Conservation (phyloP, 2,329 filamentous ascomycete species). For the Fusarium falciforme region DNA sequence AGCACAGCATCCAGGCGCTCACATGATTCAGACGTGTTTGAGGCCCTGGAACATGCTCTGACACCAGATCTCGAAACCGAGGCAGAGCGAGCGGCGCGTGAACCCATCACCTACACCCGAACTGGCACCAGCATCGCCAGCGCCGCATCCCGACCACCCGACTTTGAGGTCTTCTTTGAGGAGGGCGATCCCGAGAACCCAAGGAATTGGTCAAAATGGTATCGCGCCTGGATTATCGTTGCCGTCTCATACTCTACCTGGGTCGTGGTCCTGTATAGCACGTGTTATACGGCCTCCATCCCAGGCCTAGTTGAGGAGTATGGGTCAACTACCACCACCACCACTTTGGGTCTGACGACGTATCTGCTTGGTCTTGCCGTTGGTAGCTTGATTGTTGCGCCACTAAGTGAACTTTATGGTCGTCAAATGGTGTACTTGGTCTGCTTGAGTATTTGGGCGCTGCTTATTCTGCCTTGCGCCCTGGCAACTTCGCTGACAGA, state of each 20-base stretch:
- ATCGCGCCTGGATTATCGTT: constrained; percentile 57
- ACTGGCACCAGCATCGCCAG: constrained; percentile 57
- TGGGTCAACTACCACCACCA: constrained; percentile 66
- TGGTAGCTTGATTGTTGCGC: constrained; percentile 79
- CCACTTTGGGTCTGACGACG: constrained; percentile 80
- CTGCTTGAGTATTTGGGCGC: constrained; percentile 71
- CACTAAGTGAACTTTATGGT: constrained; percentile 78
- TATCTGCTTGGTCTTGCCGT: constrained; percentile 81
- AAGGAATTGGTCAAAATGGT: constrained; percentile 72
- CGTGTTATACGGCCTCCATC: constrained; percentile 80
- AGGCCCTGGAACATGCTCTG: constrained; percentile 53
- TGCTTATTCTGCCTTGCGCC: constrained; percentile 79
- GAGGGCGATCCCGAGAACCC: constrained; percentile 73
- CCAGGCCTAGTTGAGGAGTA: constrained; percentile 77
- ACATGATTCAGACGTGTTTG: constrained; percentile 45
- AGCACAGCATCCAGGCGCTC: constrained; percentile 22
- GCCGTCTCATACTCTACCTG: constrained; percentile 60
- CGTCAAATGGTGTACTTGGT: constrained; percentile 76
- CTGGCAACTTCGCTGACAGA: constrained; percentile 74
- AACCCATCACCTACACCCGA: constrained; percentile 58
- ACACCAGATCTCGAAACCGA: constrained; percentile 53
- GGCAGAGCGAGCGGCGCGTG: constrained; percentile 52
- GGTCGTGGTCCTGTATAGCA: constrained; percentile 77
- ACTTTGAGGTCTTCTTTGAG: constrained; percentile 80
- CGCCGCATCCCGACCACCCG: constrained; percentile 59